Evolutionary conservation across 805 yeast species (phyloP).

Genomic region (Saccharomycopsis sp.): DNA sequence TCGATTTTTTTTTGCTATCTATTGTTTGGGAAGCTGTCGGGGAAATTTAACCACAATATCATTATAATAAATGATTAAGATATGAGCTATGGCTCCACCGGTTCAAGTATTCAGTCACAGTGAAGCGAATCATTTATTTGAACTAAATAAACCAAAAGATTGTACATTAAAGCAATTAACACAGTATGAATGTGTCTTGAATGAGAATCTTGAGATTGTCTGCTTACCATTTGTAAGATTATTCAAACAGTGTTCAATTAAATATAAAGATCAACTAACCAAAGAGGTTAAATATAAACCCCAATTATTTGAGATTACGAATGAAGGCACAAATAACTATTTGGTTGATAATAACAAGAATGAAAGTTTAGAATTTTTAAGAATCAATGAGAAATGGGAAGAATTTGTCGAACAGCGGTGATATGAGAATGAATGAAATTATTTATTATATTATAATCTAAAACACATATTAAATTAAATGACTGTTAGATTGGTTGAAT

Average conservation of each 20-base stretch:
- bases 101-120: background rate
- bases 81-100: slow-evolving; percentile 5
- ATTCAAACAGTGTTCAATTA: slow-evolving; percentile 16
- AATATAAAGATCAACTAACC: slow-evolving; percentile 5
- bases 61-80: background rate
- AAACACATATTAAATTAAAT: too few species aligned
- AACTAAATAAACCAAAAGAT: slow-evolving; percentile 2
- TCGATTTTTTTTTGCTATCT: too few species aligned
- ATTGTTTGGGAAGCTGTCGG: too few species aligned
- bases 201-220: slow-evolving; percentile 7
- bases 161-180: slow-evolving; percentile 15
- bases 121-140: slow-evolving; percentile 1
- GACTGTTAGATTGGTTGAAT: too few species aligned
- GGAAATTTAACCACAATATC: background rate
- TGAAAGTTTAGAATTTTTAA: slow-evolving; percentile 4
- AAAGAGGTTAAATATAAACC: background rate
- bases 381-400: background rate
- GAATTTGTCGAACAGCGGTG: slow-evolving; percentile 8
- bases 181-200: slow-evolving; percentile 16
- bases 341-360: background rate
- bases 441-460: too few species aligned
- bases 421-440: too few species aligned
- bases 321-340: slow-evolving; percentile 6
- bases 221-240: slow-evolving; percentile 17
- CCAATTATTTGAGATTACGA: slow-evolving; percentile 16